Evolutionary conservation across 139 green algal species (phyloP), one percentile per base, ranked within the genome.

Genomic region (Nannochloris sp.): DNA sequence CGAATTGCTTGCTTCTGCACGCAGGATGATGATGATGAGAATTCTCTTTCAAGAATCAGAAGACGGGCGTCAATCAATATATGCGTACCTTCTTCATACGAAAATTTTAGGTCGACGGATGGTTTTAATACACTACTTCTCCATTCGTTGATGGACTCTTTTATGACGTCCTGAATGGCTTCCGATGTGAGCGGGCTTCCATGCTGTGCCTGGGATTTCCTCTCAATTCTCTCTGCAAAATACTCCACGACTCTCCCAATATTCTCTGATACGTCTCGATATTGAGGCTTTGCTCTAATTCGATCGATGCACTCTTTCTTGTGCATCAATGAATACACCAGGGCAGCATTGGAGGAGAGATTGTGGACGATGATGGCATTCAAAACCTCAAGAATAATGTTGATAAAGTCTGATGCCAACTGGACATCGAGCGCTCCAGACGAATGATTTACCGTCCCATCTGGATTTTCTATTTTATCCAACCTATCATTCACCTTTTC

Each of bases 291-390:
- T 10, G 64, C 36, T 43, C 48, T 49, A 33, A 91, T 79, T 17
- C 75, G 68, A 17, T 49, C 26, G 23, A 45, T 30, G n/a, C 56
- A 13, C 14, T 73, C 73, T 59, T 82, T 73, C 29, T 76, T 73
- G 62, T 96, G 87, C 71, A 96, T 74, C 81, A 96, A 69, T 5
- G 87, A 85, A 59, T 96, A 96, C n/a, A 96, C 74, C 23, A 96
- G 70, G 62, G 85, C 61, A 4, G 56, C 60, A 57, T 77, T 87
- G 1, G 60, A 40, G 1, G 67, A 60, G 57, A 90, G 64, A 2
- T 71, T 69, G 60, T 74, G 73, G 3, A 68, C 79, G 31, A 95
- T 64, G 20, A 92, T 82, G 60, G 67, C 65, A 71, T 94, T 93
- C 58, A 95, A 81, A 49, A 95, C 78, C 65, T 95, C 89, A 51